These are phyloP conservation scores for Fraxinus pennsylvanica DNA, from an alignment of 257 asterid species.

Conservation along the genomic window DNA sequence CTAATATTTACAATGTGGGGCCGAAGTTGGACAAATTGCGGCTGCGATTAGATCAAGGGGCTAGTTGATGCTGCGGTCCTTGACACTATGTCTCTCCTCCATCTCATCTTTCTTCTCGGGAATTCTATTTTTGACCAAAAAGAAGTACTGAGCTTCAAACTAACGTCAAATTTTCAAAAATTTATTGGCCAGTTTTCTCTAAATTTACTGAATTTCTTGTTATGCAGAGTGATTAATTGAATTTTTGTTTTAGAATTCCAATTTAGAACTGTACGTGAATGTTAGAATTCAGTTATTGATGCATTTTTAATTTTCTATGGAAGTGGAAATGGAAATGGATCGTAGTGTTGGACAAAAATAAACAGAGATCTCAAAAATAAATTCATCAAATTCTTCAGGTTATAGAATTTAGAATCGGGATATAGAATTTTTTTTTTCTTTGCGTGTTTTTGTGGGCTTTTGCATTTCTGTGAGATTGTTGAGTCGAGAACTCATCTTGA, in stretches of 20 bases:
- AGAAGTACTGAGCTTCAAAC: constrained; percentile 34
- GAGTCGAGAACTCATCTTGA: constrained; percentile 62
- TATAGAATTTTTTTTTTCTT: constrained; percentile 2
- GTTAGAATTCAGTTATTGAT: background rate
- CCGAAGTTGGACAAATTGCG: no score
- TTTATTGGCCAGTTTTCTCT: constrained; percentile 26
- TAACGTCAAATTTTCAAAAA: constrained; percentile 33
- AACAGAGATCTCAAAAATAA: background rate
- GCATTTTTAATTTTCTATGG: background rate
- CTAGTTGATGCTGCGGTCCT: no score
- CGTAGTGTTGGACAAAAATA: background rate
- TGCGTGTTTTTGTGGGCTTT: constrained; percentile 15
- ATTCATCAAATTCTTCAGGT: constrained; percentile 31
- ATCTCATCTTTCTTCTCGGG: constrained; percentile 29
- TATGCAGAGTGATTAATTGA: background rate
- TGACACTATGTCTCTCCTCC: no score
- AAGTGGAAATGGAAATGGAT: background rate
- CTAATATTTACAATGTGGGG: no score
- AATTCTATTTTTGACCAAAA: constrained; percentile 25
- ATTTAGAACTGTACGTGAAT: background rate
- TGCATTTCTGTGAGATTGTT: constrained; percentile 30
- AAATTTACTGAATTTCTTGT: background rate
- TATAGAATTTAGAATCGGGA: constrained; percentile 20
- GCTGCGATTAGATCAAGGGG: no score
- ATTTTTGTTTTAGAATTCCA: background rate